These are phyloP conservation scores for Phlebiopsis flavidoalba DNA, from an alignment of 768 basidiomycete species.

Conservation along the genomic window DNA sequence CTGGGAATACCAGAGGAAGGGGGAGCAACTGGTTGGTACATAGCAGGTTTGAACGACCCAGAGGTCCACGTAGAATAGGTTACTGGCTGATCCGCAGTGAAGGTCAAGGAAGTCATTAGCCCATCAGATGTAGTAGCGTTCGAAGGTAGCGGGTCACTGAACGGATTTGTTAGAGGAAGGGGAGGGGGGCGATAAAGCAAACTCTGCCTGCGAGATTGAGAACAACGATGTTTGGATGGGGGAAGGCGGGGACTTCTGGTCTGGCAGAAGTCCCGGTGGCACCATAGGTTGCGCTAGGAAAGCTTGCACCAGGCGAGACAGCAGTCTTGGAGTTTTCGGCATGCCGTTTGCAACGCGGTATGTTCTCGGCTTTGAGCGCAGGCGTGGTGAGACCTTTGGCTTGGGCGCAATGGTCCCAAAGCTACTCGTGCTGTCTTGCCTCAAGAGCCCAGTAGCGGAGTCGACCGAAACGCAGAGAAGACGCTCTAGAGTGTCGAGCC, in stretches of 20 bases:
- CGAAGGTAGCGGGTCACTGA: conserved; percentile 15
- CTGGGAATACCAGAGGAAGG: not conserved
- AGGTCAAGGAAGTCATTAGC: conserved; percentile 2
- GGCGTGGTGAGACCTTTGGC: not conserved
- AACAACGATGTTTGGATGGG: not conserved
- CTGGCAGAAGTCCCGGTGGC: not conserved
- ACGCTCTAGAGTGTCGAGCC: conserved; percentile 4
- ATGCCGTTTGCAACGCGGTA: not conserved
- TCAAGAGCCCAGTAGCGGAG: conserved; percentile 13
- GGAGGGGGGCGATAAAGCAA: not conserved
- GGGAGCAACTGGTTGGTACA: not conserved
- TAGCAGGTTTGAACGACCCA: not conserved
- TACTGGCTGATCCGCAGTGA: not conserved
- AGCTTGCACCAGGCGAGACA: not conserved
- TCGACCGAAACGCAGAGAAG: conserved; percentile 11
- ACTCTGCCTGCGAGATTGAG: not conserved
- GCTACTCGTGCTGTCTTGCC: not conserved
- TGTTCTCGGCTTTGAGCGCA: not conserved
- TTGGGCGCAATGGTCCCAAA: not conserved
- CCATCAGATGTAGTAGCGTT: conserved; percentile 12
- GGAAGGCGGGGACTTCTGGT: not conserved
- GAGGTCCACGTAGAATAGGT: not conserved
- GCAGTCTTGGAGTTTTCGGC: not conserved
- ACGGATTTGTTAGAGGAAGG: conserved; percentile 12
- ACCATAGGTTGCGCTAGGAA: not conserved